Evolutionary conservation across 2,329 filamentous ascomycete species (phyloP).

Genomic region (Xylaria multiplex): DNA sequence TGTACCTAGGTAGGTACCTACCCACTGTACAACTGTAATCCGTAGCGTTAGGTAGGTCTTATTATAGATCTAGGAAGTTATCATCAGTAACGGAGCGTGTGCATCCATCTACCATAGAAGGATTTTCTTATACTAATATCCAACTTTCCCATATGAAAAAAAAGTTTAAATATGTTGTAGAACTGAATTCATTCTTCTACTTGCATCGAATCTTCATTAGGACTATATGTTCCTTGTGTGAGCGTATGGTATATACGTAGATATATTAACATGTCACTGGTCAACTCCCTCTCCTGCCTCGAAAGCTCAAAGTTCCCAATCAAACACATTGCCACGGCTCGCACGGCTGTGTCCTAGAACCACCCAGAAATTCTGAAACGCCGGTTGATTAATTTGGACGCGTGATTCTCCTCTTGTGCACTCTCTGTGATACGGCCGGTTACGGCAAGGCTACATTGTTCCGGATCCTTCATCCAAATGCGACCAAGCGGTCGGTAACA

Average conservation of each 20-base stretch:
- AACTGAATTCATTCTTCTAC: neutral
- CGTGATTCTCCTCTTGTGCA: conserved; percentile 25
- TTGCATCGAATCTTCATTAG: neutral
- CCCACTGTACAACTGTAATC: neutral
- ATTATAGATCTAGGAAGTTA: neutral
- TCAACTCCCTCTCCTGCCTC: neutral
- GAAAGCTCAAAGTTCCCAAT: neutral
- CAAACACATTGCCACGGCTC: neutral
- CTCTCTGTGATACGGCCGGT: conserved; percentile 41
- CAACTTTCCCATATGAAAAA: neutral
- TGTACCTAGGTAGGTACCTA: neutral
- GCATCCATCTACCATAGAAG: neutral
- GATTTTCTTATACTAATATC: neutral
- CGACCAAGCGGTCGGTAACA: conserved; percentile 39
- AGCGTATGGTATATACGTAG: neutral
- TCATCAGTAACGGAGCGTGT: too few relatives aligned
- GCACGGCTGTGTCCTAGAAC: neutral
- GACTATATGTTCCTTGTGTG: neutral
- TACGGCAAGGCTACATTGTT: conserved; percentile 33
- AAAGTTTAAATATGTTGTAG: neutral
- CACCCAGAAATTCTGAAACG: conserved; percentile 31
- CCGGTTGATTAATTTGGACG: conserved; percentile 31
- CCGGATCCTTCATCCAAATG: conserved; percentile 26
- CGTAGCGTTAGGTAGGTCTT: neutral
- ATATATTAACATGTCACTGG: neutral